Evolutionary conservation across 176 grass and related monocot genomes (phyloP), one percentile per base, ranked within the genome.

Genomic region (Ensete glaucum): DNA sequence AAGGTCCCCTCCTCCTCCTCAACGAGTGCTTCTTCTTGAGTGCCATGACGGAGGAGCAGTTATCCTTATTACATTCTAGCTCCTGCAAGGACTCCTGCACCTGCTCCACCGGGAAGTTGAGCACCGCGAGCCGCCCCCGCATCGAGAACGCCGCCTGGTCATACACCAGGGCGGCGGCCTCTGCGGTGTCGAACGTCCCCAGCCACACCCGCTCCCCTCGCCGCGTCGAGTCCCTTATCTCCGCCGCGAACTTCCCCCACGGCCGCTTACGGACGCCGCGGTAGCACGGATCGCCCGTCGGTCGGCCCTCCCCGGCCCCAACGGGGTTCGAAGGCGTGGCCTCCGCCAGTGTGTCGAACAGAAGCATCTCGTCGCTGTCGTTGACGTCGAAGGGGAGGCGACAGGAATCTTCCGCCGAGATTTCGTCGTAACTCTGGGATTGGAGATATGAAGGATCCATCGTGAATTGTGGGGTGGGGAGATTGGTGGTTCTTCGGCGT

Each of bases 71-170:
- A 66, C 88, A 84, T 59, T 80, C 87, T 8, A 92, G 81, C 15
- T 82, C 68, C 16, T 57, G 87, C 21, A 96, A 82, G 49, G 92
- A 96, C 73, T 96, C 92, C 73, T 84, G 77, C 19, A 96, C 92
- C 23, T 72, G 63, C 29, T 88, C 81, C 26, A 90, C 74, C 9
- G 92, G 89, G 74, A 89, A 92, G 53, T 96, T 96, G 76, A 96
- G 89, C 8, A 92, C 81, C 8, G 92, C 89, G 7, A 84, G 75
- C 81, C 75, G 66, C 3, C 92, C 92, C 9, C 92, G 84, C 60
- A 89, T 88, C 53, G 92, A 89, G 68, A 96, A 85, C 66, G 92
- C 92, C 3, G 89, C 92, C 76, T 96, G 89, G 77, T 96, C 92
- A 71, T 96, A 96, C 21, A 89, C 89, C 76, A 96, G 69, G 50